A percentile compares a stretch with the other conserved stretches of the same genome.
These are phyloP conservation scores for Aristolochia californica DNA, from an alignment of 164 flowering plant genomes.

Conservation along the genomic window DNA sequence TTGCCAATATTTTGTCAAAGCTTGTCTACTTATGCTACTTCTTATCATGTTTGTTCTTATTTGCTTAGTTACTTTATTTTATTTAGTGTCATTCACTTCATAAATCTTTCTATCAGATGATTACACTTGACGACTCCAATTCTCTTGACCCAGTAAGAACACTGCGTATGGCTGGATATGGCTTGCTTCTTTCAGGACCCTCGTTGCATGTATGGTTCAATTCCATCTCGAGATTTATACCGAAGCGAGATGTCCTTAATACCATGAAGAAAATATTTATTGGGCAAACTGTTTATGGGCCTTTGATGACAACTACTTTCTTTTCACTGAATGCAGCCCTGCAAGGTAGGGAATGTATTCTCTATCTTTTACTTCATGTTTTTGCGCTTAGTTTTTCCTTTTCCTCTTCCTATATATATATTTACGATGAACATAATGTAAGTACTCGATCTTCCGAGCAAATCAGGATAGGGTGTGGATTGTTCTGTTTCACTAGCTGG, in stretches of 20 bases:
- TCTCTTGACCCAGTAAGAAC: conserved; percentile 64
- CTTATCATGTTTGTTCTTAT: too few relatives aligned
- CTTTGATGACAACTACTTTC: conserved; percentile 56
- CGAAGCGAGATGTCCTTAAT: conserved; percentile 50
- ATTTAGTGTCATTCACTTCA: background rate
- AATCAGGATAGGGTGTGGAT: too few relatives aligned
- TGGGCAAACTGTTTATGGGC: conserved; percentile 79
- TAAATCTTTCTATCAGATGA: conserved; percentile 29
- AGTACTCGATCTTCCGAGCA: too few relatives aligned
- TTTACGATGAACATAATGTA: background rate
- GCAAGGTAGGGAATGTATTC: conserved; percentile 43
- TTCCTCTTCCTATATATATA: background rate
- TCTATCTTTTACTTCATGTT: background rate
- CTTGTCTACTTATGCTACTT: background rate
- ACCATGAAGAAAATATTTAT: conserved; percentile 72
- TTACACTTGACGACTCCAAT: conserved; percentile 31
- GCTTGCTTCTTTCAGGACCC: conserved; percentile 71
- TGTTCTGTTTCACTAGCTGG: background rate
- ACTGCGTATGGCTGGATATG: conserved; percentile 75
- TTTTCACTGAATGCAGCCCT: conserved; percentile 66
- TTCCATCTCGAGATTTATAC: conserved; percentile 60
- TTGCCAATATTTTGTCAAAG: background rate
- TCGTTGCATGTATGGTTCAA: conserved; percentile 85
- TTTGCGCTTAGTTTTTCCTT: background rate
- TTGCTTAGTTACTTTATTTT: background rate